Evolutionary conservation across 2,329 filamentous ascomycete genomes (phyloP).

Genomic region (Nectriaceae sp.): DNA sequence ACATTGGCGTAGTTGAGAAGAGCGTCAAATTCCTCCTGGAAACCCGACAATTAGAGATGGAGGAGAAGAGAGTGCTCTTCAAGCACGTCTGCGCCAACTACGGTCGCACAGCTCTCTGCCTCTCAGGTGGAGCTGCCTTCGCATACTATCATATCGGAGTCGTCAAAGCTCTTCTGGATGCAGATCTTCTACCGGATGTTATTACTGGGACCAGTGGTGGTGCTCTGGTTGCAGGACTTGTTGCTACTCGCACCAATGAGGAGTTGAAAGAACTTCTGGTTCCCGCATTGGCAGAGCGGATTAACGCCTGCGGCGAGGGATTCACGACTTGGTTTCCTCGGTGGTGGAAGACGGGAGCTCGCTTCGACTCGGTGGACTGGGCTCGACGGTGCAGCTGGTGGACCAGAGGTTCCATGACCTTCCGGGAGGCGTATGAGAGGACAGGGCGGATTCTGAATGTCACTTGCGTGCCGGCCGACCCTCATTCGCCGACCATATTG

Average conservation of each 20-base stretch:
- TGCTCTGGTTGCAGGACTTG: conserved; percentile 82
- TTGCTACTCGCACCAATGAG: conserved; percentile 88
- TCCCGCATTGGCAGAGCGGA: conserved; percentile 80
- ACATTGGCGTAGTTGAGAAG: conserved; percentile 56
- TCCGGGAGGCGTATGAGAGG: conserved; percentile 89
- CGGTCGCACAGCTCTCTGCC: conserved; percentile 86
- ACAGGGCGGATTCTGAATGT: conserved; percentile 96
- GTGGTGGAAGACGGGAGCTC: conserved; percentile 90
- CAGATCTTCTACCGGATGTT: conserved; percentile 82
- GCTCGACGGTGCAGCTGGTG: conserved; percentile 86
- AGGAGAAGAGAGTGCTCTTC: conserved; percentile 80
- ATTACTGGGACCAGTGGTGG: conserved; percentile 97
- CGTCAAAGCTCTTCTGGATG: conserved; percentile 84
- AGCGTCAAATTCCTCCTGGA: conserved; percentile 67
- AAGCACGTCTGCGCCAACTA: conserved; percentile 89
- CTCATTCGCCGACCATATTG: conserved; percentile 87
- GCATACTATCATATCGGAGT: conserved; percentile 98
- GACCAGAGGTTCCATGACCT: conserved; percentile 87
- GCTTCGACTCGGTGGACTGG: conserved; percentile 95
- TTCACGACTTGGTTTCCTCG: conserved; percentile 75
- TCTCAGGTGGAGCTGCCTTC: conserved; percentile 92
- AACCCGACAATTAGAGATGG: conserved; percentile 65
- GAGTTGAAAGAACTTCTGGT: conserved; percentile 85
- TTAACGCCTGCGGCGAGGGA: conserved; percentile 81
- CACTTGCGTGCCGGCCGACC: conserved; percentile 92